Evolutionary conservation across 768 basidiomycete genomes (phyloP), one percentile per base, ranked within the genome.

Genomic region (Kondoa malvinella): DNA sequence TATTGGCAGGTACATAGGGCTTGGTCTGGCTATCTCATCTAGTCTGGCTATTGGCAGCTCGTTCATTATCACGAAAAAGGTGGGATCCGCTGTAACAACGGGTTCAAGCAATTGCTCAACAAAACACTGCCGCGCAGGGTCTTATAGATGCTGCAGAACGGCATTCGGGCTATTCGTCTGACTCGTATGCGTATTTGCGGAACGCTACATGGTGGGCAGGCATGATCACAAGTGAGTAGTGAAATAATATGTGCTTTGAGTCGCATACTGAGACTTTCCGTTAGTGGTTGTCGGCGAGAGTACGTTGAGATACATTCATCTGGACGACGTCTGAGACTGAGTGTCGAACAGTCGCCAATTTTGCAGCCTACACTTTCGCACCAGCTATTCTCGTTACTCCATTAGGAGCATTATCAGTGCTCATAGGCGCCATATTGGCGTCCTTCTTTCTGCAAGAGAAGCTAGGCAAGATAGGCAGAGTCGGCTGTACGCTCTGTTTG

Each of bases 21-120:
- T 99, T 65, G 82, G 84, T 29, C 84, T 99, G 66, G 92, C 95
- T 65, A 78, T 97, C 62, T 85, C 86, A 25, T 84, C 89, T 72
- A 87, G 88, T 15, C 75, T 88, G 29, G 85, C 87, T 68, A 97
- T 97, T 72, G 94, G 95, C 63, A 88, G 87, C 50, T 94, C 91
- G 77, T 95, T 92, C 77, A 95, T 99, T 76, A 94, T 99, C 76
- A 99, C 94, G 21, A 99, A 99, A 84, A 97, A 95, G 87, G 94
- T 88, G 64, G 71, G 78, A 27, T 12, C 1, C 56, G 66, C 21
- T 65, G 57, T 30, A 30, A 25, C 26, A 4, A 2, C 32, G 61
- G 25, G 50, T 31, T 26, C 12, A 3, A 15, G 15, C 56, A 30
- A 56, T 31, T 29, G 16, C 33, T 40, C n/a, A 16, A 17, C 67